Percentiles rank a stretch among this genome's conserved stretches.
These are phyloP conservation scores for Globisporangium sylvaticum DNA, from an alignment of 352 stramenopile species.

Conservation along the genomic window DNA sequence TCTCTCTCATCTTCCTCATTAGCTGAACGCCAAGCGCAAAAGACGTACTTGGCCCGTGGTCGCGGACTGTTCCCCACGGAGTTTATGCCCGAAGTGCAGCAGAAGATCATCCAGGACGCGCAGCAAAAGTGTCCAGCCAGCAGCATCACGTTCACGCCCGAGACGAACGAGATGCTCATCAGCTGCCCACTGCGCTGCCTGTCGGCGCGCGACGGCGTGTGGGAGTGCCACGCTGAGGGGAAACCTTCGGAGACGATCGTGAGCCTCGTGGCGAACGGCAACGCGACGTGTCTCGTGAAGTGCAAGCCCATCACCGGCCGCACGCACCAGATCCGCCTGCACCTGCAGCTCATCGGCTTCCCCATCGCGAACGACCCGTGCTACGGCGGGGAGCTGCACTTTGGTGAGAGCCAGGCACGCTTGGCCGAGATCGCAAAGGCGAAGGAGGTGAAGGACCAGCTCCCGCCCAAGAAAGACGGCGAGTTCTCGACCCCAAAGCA, in stretches of 20 bases:
- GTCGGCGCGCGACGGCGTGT: slow-evolving; percentile 80
- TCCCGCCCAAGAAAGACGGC: slow-evolving; percentile 33
- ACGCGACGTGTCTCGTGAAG: slow-evolving; percentile 85
- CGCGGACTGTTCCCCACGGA: slow-evolving; percentile 78
- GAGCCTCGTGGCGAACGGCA: slow-evolving; percentile 47
- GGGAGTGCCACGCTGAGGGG: slow-evolving; percentile 76
- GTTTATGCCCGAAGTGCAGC: slow-evolving; percentile 33
- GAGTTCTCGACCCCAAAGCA: slow-evolving; percentile 56
- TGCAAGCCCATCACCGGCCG: slow-evolving; percentile 93
- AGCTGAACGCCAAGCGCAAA: slow-evolving; percentile 85
- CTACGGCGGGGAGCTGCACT: slow-evolving; percentile 94
- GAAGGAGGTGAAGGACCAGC: slow-evolving; percentile 28
- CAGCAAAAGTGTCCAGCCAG: slow-evolving; percentile 44
- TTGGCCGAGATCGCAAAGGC: slow-evolving; percentile 42
- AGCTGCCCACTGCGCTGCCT: slow-evolving; percentile 79
- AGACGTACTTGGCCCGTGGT: slow-evolving; percentile 95
- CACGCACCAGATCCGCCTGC: slow-evolving; percentile 97
- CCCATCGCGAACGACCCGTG: slow-evolving; percentile 97
- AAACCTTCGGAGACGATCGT: slow-evolving; percentile 82
- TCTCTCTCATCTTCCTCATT: background rate
- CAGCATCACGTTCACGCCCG: slow-evolving; percentile 48
- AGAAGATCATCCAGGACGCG: slow-evolving; percentile 34
- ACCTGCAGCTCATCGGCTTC: slow-evolving; percentile 90
- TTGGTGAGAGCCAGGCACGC: slow-evolving; percentile 58
- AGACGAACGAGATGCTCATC: slow-evolving; percentile 48